Evolutionary conservation across 148 eudicot genomes (phyloP).

Genomic region (Dysphania ambrosioides): DNA sequence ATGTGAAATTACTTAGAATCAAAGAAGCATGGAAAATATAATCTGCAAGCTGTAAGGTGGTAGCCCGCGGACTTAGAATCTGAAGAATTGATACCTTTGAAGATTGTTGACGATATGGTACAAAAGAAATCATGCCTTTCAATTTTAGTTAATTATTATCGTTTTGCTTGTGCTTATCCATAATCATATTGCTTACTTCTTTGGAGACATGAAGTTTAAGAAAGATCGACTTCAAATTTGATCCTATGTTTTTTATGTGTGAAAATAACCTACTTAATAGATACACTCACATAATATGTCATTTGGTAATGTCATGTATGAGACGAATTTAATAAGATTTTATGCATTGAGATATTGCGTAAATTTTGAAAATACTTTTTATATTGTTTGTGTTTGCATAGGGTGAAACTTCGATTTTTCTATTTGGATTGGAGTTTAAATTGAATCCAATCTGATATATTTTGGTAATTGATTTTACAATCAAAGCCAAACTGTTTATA

Average conservation of each 20-base stretch:
- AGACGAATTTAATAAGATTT: no score
- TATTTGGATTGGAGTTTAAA: no score
- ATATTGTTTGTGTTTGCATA: no score
- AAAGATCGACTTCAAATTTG: neutral
- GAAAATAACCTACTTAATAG: neutral
- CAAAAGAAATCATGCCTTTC: neutral
- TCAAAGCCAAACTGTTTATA: no score
- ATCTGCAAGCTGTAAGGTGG: neutral
- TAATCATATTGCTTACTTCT: neutral
- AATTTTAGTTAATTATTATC: neutral
- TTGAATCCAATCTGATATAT: no score
- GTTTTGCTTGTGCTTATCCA: neutral
- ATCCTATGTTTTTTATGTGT: neutral
- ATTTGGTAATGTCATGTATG: no score
- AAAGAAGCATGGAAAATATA: slow-evolving; percentile 3
- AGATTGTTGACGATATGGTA: neutral
- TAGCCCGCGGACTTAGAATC: neutral
- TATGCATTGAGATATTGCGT: no score
- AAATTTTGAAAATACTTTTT: no score
- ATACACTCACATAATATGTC: no score
- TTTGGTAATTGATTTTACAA: no score
- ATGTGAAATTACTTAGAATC: neutral
- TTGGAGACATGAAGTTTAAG: neutral
- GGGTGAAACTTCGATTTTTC: no score
- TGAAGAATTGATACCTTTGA: neutral